Evolutionary conservation across 768 basidiomycete genomes (phyloP).

Genomic region (Amylocystis lapponica): DNA sequence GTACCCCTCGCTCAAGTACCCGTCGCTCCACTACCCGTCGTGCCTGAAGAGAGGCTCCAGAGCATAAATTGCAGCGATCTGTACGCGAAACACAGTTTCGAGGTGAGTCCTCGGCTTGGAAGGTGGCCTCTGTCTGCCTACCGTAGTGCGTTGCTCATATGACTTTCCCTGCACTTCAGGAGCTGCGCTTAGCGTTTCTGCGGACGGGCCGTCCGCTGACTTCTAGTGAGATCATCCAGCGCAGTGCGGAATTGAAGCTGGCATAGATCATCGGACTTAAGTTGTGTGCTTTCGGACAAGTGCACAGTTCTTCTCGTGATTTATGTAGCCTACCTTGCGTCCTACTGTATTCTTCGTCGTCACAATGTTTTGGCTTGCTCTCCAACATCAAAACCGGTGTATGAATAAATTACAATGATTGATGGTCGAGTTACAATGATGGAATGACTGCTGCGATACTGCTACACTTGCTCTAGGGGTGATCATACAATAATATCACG

Average conservation of each 20-base stretch:
- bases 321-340: neutral
- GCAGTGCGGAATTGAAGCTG: constrained; percentile 7
- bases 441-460: neutral
- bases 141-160: neutral
- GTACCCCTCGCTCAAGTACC: neutral
- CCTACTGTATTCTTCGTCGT: neutral
- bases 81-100: constrained; percentile 42
- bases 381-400: neutral
- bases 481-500: too few relatives aligned
- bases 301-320: neutral
- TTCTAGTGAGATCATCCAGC: constrained; percentile 30
- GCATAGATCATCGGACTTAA: neutral
- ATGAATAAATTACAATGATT: constrained; percentile 1
- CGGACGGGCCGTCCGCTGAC: constrained; percentile 39
- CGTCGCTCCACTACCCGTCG: neutral
- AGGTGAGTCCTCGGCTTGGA: constrained; percentile 39
- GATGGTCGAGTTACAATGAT: neutral
- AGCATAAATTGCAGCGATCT: constrained; percentile 31
- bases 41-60: constrained; percentile 25
- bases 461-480: neutral
- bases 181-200: constrained; percentile 43
- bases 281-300: neutral
- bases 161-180: constrained; percentile 29
- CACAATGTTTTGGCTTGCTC: neutral
- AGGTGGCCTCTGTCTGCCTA: neutral